phyloP scores from a whole-genome alignment of 1,284 basidiomycete genomes.

The Singerocomus inundabilis region DNA sequence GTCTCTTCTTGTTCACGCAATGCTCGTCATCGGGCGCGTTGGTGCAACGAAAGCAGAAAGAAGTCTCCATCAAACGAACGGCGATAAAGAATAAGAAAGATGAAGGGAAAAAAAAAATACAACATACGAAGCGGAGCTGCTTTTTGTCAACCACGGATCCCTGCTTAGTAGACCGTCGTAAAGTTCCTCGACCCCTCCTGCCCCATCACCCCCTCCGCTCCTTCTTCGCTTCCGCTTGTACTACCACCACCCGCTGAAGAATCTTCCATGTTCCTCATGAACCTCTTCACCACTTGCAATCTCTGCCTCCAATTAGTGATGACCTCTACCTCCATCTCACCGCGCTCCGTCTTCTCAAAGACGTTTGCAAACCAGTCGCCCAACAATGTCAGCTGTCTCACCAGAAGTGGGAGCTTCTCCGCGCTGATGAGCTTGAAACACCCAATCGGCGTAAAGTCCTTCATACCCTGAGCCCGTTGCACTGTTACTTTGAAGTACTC shows the following conservation, averaged over 20 bases:
- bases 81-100: background rate
- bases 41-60: no score
- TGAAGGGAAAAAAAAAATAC: background rate
- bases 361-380: conserved; percentile 88
- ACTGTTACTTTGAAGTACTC: conserved; percentile 92
- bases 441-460: conserved; percentile 88
- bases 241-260: conserved; percentile 4
- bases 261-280: conserved; percentile 39
- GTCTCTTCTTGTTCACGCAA: conserved; percentile 83
- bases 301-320: conserved; percentile 88
- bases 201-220: conserved; percentile 43
- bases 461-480: conserved; percentile 84
- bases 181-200: conserved; percentile 53
- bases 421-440: conserved; percentile 92
- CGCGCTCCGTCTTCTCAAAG: conserved; percentile 71
- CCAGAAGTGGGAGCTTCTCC: conserved; percentile 76
- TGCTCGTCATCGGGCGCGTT: conserved; percentile 65
- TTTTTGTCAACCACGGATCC: conserved; percentile 2
- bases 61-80: conserved; percentile 18
- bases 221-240: conserved; percentile 3
- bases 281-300: conserved; percentile 73
- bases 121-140: conserved; percentile 1
- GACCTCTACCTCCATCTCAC: conserved; percentile 72
- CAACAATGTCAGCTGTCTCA: conserved; percentile 82
- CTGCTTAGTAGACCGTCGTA: conserved; percentile 37